Conservation (phyloP, 2,329 filamentous ascomycete species). For the Pseudomassariella vexata region DNA sequence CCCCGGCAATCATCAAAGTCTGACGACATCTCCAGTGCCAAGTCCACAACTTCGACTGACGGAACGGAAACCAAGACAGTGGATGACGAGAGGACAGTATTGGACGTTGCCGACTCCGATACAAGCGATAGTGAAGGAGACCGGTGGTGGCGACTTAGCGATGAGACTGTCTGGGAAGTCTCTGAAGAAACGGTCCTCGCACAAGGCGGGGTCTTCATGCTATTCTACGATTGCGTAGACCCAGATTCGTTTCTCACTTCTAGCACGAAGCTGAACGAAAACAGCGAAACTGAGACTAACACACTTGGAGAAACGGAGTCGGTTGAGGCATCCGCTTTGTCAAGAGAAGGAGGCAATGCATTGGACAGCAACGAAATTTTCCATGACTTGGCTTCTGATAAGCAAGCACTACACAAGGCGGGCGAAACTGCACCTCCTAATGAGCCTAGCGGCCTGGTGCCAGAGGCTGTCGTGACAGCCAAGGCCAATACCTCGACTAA, state of each 20-base stretch:
- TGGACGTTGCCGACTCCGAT: conserved; percentile 8
- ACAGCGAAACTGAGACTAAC: no score
- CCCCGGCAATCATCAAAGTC: conserved; percentile 24
- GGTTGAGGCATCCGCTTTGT: no score
- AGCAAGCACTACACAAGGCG: no score
- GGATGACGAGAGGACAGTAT: conserved; percentile 13
- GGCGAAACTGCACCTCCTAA: no score
- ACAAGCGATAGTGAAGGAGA: conserved; percentile 15
- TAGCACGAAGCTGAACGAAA: no score
- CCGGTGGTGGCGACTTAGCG: conserved; percentile 87
- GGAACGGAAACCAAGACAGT: conserved; percentile 11
- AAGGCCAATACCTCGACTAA: no score
- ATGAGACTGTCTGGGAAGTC: conserved; percentile 74
- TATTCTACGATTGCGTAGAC: conserved; percentile 83
- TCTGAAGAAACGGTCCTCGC: conserved; percentile 67
- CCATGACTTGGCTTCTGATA: no score
- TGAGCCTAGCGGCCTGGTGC: no score
- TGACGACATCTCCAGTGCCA: conserved; percentile 3
- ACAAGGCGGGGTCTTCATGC: conserved; percentile 87
- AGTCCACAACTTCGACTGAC: conserved; percentile 2
- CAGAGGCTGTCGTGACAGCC: no score
- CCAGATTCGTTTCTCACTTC: conserved; percentile 35
- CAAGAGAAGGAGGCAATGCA: no score
- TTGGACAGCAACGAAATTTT: no score
- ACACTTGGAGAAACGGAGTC: no score